Evolutionary conservation across 164 flowering plant species (phyloP).

Genomic region (Chimonanthus salicifolius): DNA sequence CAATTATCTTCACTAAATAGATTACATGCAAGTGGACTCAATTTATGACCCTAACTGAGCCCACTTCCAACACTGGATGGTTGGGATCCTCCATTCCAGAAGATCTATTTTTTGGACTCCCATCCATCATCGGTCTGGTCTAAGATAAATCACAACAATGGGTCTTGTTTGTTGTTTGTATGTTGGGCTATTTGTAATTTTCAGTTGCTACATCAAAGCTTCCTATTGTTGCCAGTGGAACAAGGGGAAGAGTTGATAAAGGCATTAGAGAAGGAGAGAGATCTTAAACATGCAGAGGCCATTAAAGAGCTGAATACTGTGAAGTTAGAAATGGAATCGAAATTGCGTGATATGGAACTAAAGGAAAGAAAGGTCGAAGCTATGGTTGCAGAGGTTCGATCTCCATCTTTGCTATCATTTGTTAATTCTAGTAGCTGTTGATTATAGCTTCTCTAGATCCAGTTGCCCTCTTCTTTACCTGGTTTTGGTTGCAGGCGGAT

Average conservation of each 20-base stretch:
- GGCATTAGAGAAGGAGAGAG: slow-evolving; percentile 58
- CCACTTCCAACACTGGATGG: too few species aligned
- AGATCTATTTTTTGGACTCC: too few species aligned
- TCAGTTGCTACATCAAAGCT: not conserved
- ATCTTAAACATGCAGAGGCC: slow-evolving; percentile 44
- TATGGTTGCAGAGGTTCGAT: slow-evolving; percentile 54
- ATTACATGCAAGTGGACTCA: too few species aligned
- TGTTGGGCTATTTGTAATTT: not conserved
- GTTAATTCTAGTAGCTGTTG: not conserved
- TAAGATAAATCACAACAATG: not conserved
- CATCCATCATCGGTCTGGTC: too few species aligned
- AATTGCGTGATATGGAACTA: slow-evolving; percentile 37
- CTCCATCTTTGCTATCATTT: not conserved
- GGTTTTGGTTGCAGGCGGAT: slow-evolving; percentile 42
- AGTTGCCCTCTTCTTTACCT: slow-evolving; percentile 5
- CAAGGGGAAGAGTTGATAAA: slow-evolving; percentile 47
- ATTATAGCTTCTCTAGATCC: not conserved
- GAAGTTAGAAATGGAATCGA: slow-evolving; percentile 56
- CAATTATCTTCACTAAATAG: too few species aligned
- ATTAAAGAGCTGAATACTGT: slow-evolving; percentile 41
- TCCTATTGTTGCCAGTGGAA: slow-evolving; percentile 35
- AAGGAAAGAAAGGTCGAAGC: slow-evolving; percentile 58
- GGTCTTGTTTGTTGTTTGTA: not conserved
- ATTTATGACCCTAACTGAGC: too few species aligned
- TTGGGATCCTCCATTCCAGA: too few species aligned